Percentiles rank a stretch among this genome's conserved stretches.
These are phyloP conservation scores for Aspergillus fumigatus DNA, from an alignment of 2,329 filamentous ascomycete species.

Conservation along the genomic window DNA sequence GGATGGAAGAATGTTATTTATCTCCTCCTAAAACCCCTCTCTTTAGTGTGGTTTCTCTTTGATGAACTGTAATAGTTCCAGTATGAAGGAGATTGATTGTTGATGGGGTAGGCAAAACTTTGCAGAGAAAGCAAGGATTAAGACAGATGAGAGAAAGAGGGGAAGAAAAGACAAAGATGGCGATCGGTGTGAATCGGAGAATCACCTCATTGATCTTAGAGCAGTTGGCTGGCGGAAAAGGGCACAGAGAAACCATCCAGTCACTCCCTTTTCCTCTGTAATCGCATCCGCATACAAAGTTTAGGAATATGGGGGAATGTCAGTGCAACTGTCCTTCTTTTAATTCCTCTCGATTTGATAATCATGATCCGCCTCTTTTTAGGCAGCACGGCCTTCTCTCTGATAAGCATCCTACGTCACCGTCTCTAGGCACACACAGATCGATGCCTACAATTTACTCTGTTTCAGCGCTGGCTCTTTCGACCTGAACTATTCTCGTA, in stretches of 20 bases:
- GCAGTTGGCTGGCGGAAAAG: neutral
- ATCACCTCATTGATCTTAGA: neutral
- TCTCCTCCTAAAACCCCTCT: neutral
- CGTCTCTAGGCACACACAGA: neutral
- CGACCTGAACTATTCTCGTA: neutral
- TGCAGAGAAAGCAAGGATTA: neutral
- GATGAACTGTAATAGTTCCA: neutral
- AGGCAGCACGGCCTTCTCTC: neutral
- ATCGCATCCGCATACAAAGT: neutral
- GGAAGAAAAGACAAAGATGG: neutral
- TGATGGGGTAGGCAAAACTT: neutral
- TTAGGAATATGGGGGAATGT: neutral
- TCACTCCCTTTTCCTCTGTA: neutral
- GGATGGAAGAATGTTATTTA: neutral
- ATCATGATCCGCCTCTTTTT: neutral
- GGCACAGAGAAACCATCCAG: neutral
- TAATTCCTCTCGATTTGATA: neutral
- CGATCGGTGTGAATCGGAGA: neutral
- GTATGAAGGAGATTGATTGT: neutral
- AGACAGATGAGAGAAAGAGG: neutral
- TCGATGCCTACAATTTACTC: neutral
- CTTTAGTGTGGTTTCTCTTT: neutral
- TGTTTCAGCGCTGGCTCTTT: neutral
- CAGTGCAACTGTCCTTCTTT: no score
- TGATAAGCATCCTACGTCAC: neutral